Percentiles rank a stretch among this genome's conserved stretches.
Evolutionary conservation across 2,329 filamentous ascomycete genomes (phyloP).

Genomic region (Keithomyces neogunnii): DNA sequence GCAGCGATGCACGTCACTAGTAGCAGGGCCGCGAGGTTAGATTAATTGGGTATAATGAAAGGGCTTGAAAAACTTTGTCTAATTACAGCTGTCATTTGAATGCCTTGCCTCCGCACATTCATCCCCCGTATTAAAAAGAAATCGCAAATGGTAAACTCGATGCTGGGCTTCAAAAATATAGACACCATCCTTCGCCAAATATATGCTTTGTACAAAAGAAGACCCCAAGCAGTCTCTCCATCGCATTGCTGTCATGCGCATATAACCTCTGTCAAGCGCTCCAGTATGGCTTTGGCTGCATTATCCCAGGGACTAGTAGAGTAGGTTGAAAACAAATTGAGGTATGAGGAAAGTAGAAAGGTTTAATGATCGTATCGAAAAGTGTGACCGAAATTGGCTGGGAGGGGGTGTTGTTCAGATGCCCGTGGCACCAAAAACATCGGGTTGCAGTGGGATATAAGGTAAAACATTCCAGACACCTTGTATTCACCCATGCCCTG

Average conservation of each 20-base stretch:
- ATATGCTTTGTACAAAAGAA: slow-evolving; percentile 26
- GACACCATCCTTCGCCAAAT: slow-evolving; percentile 17
- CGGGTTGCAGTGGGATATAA: background rate
- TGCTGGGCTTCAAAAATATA: slow-evolving; percentile 13
- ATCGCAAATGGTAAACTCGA: slow-evolving; percentile 12
- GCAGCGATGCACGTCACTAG: background rate
- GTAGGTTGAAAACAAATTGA: background rate
- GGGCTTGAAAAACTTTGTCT: slow-evolving; percentile 20
- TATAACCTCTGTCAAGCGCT: background rate
- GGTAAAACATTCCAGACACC: slow-evolving; percentile 1
- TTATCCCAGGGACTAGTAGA: background rate
- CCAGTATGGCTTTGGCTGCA: background rate
- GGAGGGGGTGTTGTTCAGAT: background rate
- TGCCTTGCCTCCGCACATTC: slow-evolving; percentile 8
- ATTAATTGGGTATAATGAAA: slow-evolving; percentile 13
- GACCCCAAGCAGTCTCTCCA: slow-evolving; percentile 4
- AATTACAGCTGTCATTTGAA: slow-evolving; percentile 23
- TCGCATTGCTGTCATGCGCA: background rate
- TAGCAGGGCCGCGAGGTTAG: background rate
- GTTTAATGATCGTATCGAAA: background rate
- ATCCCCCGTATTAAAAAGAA: slow-evolving; percentile 3
- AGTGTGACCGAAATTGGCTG: too few relatives aligned
- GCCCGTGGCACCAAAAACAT: background rate
- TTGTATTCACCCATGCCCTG: slow-evolving; percentile 3
- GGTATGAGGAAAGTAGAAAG: background rate